Evolutionary conservation across 2,329 filamentous ascomycete species (phyloP), one percentile per base, ranked within the genome.

Genomic region (Aspergillus pseudoviridinutans): DNA sequence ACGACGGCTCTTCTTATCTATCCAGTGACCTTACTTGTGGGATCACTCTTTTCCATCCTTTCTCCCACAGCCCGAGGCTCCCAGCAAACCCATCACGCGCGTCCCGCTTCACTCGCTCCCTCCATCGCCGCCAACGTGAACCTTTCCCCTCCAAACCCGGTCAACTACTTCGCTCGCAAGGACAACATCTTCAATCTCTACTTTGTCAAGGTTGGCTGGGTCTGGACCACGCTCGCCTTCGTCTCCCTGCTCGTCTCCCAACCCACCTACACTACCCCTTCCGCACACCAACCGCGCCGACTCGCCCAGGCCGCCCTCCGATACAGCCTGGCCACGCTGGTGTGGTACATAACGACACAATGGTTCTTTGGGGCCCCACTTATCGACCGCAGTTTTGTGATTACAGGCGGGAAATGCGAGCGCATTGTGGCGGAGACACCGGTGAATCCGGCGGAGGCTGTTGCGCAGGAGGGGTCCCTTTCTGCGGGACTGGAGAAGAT

Each of bases 171-270:
- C 73, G 93, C 94, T 50, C 88, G 88, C 66, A 99, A 99, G 77
- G 83, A 86, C 73, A 99, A 99, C 77, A 67, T 97, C 53, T 89
- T 97, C 83, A 99, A 99, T 72, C 75, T 89, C 50, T 84, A 92
- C 67, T 99, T 97, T 70, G 94, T 99, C 68, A 99, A 99, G 80
- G 82, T 90, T 54, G 93, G 93, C 60, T 99, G 94, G 94, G 84
- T 87, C 51, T 99, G 94, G 94, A 87, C 91, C 29, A 92, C 90
- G 0, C 71, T 84, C 9, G 87, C 90, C 0, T 92, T 96, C 68
- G 75, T 83, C 35, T 74, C 84, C 17, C 91, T 96, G 60, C 73
- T 90, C 6, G 73, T 87, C 46, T 87, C 86, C 25, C 89, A 96
- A 69, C 85, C 88, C 1, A 77, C 78, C 2, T 75, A 70, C 25